Base-by-base conservation (phyloP, 139 green algal genomes). In the Edaphochlamys debaryana region DNA sequence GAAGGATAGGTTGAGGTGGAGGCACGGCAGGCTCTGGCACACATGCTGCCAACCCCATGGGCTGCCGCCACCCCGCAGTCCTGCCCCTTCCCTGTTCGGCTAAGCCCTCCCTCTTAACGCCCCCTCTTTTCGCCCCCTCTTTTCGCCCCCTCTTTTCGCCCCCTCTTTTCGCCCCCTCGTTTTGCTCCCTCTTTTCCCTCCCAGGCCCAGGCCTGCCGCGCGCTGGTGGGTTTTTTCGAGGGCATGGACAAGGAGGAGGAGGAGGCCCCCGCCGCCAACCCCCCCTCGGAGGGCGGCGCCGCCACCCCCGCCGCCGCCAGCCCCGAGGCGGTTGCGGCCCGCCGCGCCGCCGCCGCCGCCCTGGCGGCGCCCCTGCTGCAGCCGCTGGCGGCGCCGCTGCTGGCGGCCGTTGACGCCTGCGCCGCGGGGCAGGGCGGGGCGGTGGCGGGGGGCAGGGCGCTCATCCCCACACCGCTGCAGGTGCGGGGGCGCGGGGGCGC, bases 211-310 rank as follows among this genome's bases (percentile, higher is more conserved):
- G 96, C 97, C 7, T 89, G 92, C 45, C 94, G 95, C 20, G 97
- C 96, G 1, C 86, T 98, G 20, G 96, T 99, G 56, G 99, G 99
- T 93, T 99, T 99, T 91, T 93, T 88, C 37, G 97, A 99, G 91
- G 87, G 85, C 56, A 91, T 99, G 75, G 91, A 99, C 69, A 93
- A 98, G 90, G 80, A 90, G 25, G 88, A 89, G 38, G 92, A 94
- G 81, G 88, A 90, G 82, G 84, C 94, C 69, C 93, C 54, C 96
- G 73, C n/a, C n/a, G n/a, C n/a, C n/a, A n/a, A n/a, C n/a, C n/a
- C n/a, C n/a, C n/a, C n/a, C n/a, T n/a, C n/a, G n/a, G 87, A 97
- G 88, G 97, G 98, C 76, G 94, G 92, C 17, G 97, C 96, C 8
- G 58, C 67, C 32, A 30, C 11, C 9, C 40, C 64, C 40, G 74